These are phyloP conservation scores for Alternaria brassicae DNA, from an alignment of 2,329 filamentous ascomycete species.

Conservation along the genomic window DNA sequence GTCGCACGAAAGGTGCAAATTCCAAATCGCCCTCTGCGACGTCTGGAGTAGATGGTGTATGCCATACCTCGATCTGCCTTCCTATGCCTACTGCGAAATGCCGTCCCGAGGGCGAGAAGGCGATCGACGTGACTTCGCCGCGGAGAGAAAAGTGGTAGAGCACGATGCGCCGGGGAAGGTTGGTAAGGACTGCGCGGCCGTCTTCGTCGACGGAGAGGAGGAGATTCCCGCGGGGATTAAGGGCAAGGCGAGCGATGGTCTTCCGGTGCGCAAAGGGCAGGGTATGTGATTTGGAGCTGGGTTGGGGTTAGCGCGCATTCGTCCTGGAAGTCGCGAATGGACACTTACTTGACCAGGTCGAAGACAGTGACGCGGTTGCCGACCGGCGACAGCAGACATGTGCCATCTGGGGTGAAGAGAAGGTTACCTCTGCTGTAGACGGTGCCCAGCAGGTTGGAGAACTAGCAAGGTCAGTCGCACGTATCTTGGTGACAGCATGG, in stretches of 20 bases:
- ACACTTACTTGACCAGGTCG: slow-evolving; percentile 87
- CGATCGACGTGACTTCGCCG: slow-evolving; percentile 78
- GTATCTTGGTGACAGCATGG: not conserved
- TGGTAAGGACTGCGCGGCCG: slow-evolving; percentile 91
- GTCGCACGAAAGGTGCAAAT: slow-evolving; percentile 91
- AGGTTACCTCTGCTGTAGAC: slow-evolving; percentile 98
- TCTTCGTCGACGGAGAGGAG: slow-evolving; percentile 93
- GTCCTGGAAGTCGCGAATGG: no score
- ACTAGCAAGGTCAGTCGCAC: slow-evolving; percentile 66
- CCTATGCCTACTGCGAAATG: slow-evolving; percentile 91
- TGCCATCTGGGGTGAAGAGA: slow-evolving; percentile 94
- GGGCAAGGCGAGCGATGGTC: slow-evolving; percentile 86
- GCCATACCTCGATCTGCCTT: slow-evolving; percentile 91
- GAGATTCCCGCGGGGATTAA: slow-evolving; percentile 89
- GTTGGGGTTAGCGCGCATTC: slow-evolving; percentile 4
- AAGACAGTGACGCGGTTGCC: slow-evolving; percentile 96
- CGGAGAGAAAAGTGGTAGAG: slow-evolving; percentile 98
- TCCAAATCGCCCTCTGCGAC: slow-evolving; percentile 84
- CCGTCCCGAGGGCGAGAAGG: slow-evolving; percentile 88
- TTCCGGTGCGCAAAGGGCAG: slow-evolving; percentile 91
- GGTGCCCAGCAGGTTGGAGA: slow-evolving; percentile 96
- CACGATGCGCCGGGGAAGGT: slow-evolving; percentile 81
- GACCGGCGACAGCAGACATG: slow-evolving; percentile 92
- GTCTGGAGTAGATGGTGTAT: slow-evolving; percentile 89
- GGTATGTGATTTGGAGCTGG: slow-evolving; percentile 84